Evolutionary conservation across 202 grass and related monocot species (phyloP), one percentile per base, ranked within the genome.

Genomic region (Miscanthus sacchariflorus): DNA sequence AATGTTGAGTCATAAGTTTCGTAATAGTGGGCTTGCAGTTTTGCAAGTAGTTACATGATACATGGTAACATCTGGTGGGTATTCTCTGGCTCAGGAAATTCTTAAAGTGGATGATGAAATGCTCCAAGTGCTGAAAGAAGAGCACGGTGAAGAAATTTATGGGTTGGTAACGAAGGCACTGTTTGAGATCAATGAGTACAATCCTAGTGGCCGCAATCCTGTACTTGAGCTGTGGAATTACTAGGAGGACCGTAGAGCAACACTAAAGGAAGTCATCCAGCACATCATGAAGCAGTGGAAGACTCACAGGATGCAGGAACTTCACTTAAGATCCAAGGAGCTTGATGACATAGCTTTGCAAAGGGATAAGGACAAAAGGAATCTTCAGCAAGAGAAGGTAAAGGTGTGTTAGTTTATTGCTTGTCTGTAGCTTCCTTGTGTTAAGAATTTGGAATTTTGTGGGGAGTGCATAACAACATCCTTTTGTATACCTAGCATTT

Each of bases 151-250:
- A 77, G 77, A 86, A 81, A 75, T 0, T 50, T 77, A 70, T 82
- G 49, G 0, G 2, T 38, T 86, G 78, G 71, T 90, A 35, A 86
- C 13, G 14, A 86, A 81, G 2, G 63, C 83, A 7, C 28, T 90
- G 2, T 0, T 70, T 25, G 88, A 90, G 35, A 74, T 90, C 4
- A 90, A 81, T 19, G 88, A 86, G 70, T 90, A 77, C 71, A 90
- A 90, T 12, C 75, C 65, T 2, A 79, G 93, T 19, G 93, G 89
- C 24, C 83, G 91, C 27, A 91, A 97, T 77, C 21, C 86, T n/a
- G 81, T 93, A 30, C 17, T 79, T 0, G 89, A 95, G 81, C 72
- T 97, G 12, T 97, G 95, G 95, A 95, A 97, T 40, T 85, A 39
- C 46, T 93, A 95, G 66, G 89, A 90, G 46, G 52, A 11, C 43